Conservation (phyloP, 1,284 basidiomycete species). For the Ustilago lituana region DNA sequence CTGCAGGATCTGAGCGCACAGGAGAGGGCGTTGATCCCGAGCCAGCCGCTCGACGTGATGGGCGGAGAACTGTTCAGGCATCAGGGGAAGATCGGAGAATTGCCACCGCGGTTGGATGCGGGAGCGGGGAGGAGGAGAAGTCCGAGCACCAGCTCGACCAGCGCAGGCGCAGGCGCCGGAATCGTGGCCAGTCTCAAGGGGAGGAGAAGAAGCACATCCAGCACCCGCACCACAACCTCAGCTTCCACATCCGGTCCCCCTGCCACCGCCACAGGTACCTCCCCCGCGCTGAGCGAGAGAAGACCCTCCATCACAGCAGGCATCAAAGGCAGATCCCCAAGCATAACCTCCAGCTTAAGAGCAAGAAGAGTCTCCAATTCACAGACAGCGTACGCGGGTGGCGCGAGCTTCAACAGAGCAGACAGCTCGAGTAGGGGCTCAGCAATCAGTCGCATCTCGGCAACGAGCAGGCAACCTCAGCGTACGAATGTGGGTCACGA, state of each 20-base stretch:
- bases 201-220: slow-evolving; percentile 22
- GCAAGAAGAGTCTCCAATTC: too few relatives aligned
- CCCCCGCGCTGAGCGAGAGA: neutral
- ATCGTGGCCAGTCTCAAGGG: slow-evolving; percentile 35
- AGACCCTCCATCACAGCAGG: slow-evolving; percentile 27
- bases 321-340: slow-evolving; percentile 30
- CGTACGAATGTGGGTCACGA: too few relatives aligned
- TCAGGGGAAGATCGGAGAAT: slow-evolving; percentile 63
- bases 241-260: neutral
- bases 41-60: slow-evolving; percentile 43
- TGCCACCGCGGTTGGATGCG: slow-evolving; percentile 32
- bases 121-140: slow-evolving; percentile 7
- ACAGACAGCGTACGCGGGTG: slow-evolving; percentile 15
- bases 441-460: slow-evolving; percentile 25
- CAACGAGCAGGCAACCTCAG: slow-evolving; percentile 6
- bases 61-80: slow-evolving; percentile 47
- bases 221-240: slow-evolving; percentile 22
- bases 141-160: slow-evolving; percentile 8
- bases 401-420: slow-evolving; percentile 7
- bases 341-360: slow-evolving; percentile 18
- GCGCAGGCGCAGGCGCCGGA: slow-evolving; percentile 16
- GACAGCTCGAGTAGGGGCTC: slow-evolving; percentile 17
- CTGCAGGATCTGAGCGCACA: slow-evolving; percentile 58
- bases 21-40: slow-evolving; percentile 61
- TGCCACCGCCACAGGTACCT: neutral